Evolutionary conservation across 106 monocot species (phyloP).

Genomic region (Ottelia alismoides): DNA sequence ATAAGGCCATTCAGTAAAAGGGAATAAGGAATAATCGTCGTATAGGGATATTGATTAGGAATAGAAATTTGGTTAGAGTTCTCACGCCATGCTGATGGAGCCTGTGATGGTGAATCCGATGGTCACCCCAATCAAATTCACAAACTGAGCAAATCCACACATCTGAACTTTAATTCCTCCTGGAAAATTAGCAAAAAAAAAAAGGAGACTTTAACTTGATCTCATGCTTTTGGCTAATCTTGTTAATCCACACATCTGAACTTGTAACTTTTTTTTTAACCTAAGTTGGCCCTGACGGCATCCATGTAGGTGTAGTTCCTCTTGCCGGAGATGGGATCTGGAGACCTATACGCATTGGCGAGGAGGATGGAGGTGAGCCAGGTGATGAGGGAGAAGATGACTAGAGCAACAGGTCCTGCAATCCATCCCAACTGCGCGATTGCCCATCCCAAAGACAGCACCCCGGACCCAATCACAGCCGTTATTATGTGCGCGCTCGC

Average conservation of each 20-base stretch:
- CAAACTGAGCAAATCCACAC: slow-evolving; percentile 52
- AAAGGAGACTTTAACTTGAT: neutral
- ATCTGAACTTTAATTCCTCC: slow-evolving; percentile 34
- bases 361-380: slow-evolving; percentile 7
- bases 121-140: slow-evolving; percentile 48
- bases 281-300: slow-evolving; percentile 8
- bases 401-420: slow-evolving; percentile 1
- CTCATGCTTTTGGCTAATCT: neutral
- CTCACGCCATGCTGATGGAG: slow-evolving; percentile 75
- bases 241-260: neutral
- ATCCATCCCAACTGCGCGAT: slow-evolving; percentile 8
- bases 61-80: neutral
- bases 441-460: slow-evolving; percentile 8
- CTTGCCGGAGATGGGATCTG: slow-evolving; percentile 7
- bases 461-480: slow-evolving; percentile 11
- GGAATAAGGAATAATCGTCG: neutral
- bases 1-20: neutral
- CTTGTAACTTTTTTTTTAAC: neutral
- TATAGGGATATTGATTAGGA: too few species aligned
- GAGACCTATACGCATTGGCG: slow-evolving; percentile 4
- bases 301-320: slow-evolving; percentile 15
- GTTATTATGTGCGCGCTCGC: slow-evolving; percentile 15
- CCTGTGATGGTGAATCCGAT: slow-evolving; percentile 79
- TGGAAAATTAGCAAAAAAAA: slow-evolving; percentile 4
- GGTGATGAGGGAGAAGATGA: slow-evolving; percentile 11